Percentiles rank a stretch among this genome's conserved stretches.
phyloP scores from a whole-genome alignment of 148 eudicot genomes.

The Rhododendron ferrugineum region DNA sequence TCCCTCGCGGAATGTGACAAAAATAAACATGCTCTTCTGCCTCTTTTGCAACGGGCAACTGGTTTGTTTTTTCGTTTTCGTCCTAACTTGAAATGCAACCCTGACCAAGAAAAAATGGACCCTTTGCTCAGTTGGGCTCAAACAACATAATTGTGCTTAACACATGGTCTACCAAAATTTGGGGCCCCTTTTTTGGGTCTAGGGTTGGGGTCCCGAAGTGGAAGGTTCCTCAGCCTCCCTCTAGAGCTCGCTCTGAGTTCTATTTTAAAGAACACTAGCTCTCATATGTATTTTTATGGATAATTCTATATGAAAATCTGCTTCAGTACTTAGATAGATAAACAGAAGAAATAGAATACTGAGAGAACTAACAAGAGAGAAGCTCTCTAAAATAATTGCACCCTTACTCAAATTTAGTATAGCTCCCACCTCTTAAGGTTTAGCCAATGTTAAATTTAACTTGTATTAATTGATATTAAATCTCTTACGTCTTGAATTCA shows the following conservation, averaged over 20 bases:
- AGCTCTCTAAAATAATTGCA: neutral
- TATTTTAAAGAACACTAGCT: neutral
- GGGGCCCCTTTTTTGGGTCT: neutral
- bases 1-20: no score
- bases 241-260: neutral
- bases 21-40: no score
- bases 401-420: neutral
- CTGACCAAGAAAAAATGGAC: neutral
- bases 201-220: neutral
- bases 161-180: neutral
- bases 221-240: neutral
- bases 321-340: neutral
- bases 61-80: no score
- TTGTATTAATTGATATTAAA: neutral
- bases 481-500: neutral
- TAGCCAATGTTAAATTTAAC: neutral
- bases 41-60: no score
- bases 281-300: neutral
- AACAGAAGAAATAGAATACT: neutral
- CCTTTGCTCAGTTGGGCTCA: neutral
- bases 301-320: neutral
- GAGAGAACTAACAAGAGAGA: neutral
- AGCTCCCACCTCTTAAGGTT: neutral
- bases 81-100: neutral
- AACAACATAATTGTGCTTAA: neutral